Evolutionary conservation across 331 rosid species (phyloP).

Genomic region (Phaseolus coccineus): DNA sequence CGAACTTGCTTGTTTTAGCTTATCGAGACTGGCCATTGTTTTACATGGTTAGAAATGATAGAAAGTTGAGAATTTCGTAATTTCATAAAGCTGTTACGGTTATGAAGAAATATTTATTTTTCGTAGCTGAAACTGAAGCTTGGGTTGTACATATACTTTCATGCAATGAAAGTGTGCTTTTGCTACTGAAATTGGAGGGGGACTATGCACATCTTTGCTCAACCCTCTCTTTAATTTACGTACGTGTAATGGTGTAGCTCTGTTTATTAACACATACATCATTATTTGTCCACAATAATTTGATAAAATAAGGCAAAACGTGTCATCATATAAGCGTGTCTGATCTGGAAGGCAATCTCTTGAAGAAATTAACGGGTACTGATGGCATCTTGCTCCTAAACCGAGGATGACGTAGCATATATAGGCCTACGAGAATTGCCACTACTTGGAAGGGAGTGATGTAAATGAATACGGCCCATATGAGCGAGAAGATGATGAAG

Average conservation of each 20-base stretch:
- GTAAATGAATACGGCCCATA: slow-evolving; percentile 87
- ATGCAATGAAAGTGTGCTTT: slow-evolving; percentile 40
- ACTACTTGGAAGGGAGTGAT: slow-evolving; percentile 85
- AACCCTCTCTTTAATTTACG: slow-evolving; percentile 33
- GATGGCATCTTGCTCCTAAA: slow-evolving; percentile 84
- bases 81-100: slow-evolving; percentile 25
- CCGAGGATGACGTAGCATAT: slow-evolving; percentile 83
- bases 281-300: slow-evolving; percentile 42
- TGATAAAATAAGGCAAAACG: not conserved
- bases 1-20: not conserved
- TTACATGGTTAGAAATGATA: slow-evolving; percentile 5
- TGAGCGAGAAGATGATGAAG: slow-evolving; percentile 80
- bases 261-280: slow-evolving; percentile 41
- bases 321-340: slow-evolving; percentile 67
- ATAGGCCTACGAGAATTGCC: slow-evolving; percentile 78
- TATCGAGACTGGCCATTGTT: not conserved
- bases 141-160: slow-evolving; percentile 43
- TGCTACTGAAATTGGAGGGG: slow-evolving; percentile 31
- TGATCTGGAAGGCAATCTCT: slow-evolving; percentile 83
- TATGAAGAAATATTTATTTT: slow-evolving; percentile 44
- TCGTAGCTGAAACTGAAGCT: slow-evolving; percentile 46
- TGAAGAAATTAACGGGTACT: slow-evolving; percentile 92
- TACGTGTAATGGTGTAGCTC: slow-evolving; percentile 29
- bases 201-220: slow-evolving; percentile 48
- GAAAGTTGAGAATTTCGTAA: slow-evolving; percentile 22